These are phyloP conservation scores for Waltergamsia citrina DNA, from an alignment of 2,329 filamentous ascomycete genomes.

Conservation along the genomic window DNA sequence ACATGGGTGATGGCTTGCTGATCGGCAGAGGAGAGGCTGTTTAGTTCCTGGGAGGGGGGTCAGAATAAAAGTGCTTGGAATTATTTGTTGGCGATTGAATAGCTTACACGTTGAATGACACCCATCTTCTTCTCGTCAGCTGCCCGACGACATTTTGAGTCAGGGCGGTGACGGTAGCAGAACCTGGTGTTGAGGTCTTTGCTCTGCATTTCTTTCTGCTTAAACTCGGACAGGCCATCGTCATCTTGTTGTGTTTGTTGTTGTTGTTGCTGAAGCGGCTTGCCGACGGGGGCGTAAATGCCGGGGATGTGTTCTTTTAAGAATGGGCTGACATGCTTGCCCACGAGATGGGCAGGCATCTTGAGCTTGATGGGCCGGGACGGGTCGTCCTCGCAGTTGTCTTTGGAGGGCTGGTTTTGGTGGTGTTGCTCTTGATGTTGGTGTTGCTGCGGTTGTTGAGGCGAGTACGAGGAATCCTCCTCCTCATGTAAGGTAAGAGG, in stretches of 20 bases:
- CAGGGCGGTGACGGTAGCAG: constrained; percentile 91
- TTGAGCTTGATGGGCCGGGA: constrained; percentile 17
- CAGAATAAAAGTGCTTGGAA: constrained; percentile 3
- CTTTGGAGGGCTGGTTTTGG: constrained; percentile 5
- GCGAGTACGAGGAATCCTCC: not conserved
- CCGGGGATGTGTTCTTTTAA: constrained; percentile 83
- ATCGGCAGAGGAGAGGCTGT: constrained; percentile 71
- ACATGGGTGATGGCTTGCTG: constrained; percentile 95
- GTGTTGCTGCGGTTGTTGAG: not conserved
- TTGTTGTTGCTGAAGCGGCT: constrained; percentile 21
- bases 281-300: constrained; percentile 70
- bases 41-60: constrained; percentile 55
- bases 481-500: not conserved
- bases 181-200: constrained; percentile 72
- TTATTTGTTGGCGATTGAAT: not conserved
- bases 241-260: constrained; percentile 4
- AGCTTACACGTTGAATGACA: constrained; percentile 72
- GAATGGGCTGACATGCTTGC: constrained; percentile 77
- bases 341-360: constrained; percentile 58
- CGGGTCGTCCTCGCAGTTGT: constrained; percentile 5
- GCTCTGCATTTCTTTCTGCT: no score
- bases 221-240: constrained; percentile 12
- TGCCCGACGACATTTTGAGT: constrained; percentile 85
- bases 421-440: not conserved
- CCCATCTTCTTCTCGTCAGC: constrained; percentile 96